Conservation (phyloP, 2,329 filamentous ascomycete genomes). For the Ceratocystis diversiconidia region DNA sequence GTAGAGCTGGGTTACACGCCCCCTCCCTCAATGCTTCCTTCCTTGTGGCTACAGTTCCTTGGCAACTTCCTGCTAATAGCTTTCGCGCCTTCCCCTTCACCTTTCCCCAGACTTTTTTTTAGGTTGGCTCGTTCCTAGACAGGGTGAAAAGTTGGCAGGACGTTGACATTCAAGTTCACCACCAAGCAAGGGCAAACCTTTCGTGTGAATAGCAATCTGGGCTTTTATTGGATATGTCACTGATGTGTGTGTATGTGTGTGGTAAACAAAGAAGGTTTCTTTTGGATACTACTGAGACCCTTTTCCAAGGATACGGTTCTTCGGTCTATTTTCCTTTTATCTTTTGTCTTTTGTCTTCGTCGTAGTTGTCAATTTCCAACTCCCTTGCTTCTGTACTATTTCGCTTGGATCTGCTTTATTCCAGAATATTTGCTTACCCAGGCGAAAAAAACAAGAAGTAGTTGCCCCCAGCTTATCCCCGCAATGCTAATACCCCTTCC, state of each 20-base stretch:
- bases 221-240: neutral
- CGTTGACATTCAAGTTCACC: neutral
- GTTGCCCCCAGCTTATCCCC: neutral
- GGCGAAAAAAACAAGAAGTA: neutral
- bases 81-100: neutral
- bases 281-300: too few relatives aligned
- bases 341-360: neutral
- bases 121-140: neutral
- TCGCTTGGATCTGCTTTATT: neutral
- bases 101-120: slow-evolving; percentile 3
- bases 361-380: neutral
- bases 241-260: neutral
- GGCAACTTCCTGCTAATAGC: neutral
- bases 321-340: neutral
- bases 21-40: slow-evolving; percentile 8
- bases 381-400: neutral
- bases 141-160: neutral
- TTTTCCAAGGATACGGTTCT: neutral
- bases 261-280: neutral
- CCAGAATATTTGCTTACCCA: neutral
- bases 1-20: neutral
- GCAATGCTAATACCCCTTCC: neutral
- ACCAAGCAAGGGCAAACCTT: neutral
- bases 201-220: neutral
- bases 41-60: slow-evolving; percentile 1